Conservation (phyloP, 1,139 yeast genomes). For the Sugiyamaella grinbergsii region DNA sequence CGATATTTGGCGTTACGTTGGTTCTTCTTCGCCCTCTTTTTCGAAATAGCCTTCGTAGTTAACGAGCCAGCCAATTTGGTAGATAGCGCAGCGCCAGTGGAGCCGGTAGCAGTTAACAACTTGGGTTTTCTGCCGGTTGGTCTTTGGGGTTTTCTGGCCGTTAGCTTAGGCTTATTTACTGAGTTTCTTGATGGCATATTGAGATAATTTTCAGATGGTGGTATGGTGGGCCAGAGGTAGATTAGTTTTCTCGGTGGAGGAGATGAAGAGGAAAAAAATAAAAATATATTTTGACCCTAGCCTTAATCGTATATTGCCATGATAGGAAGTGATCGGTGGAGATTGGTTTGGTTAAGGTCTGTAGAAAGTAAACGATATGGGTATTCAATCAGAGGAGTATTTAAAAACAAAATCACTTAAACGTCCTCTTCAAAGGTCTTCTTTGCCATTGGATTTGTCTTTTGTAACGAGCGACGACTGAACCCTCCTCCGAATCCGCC, state of each 20-base stretch:
- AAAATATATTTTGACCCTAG: conserved; percentile 1
- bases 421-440: no score
- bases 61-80: conserved; percentile 61
- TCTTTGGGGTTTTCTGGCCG: conserved; percentile 47
- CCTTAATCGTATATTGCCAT: neutral
- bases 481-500: no score
- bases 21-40: conserved; percentile 78
- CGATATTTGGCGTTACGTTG: conserved; percentile 75
- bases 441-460: no score
- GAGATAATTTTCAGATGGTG: neutral
- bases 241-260: neutral
- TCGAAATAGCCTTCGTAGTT: conserved; percentile 53
- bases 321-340: conserved; percentile 6
- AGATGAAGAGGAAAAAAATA: conserved; percentile 3
- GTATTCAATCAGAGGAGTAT: no score
- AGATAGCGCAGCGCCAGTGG: conserved; percentile 44
- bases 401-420: no score
- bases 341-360: no score
- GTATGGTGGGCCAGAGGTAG: neutral
- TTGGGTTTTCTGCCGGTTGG: conserved; percentile 19
- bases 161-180: conserved; percentile 75
- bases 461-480: no score
- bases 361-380: no score
- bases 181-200: conserved; percentile 78
- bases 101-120: conserved; percentile 19